Conservation (phyloP, 257 asterid genomes). For the Ilex aquifolium region DNA sequence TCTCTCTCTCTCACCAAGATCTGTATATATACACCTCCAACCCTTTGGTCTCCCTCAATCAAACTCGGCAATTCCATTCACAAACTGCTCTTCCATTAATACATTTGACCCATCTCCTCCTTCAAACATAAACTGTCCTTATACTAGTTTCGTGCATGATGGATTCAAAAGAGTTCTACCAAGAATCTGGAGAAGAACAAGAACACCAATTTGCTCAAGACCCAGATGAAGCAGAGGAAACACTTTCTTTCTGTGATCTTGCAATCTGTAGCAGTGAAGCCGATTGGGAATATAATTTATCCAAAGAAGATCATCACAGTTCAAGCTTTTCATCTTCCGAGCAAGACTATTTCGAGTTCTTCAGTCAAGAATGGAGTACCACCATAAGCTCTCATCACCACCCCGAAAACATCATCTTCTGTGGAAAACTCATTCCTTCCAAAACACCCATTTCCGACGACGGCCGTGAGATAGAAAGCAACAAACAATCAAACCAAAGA, state of each 20-base stretch:
- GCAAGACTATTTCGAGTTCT: constrained; percentile 32
- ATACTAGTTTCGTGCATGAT: no score
- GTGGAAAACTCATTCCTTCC: constrained; percentile 52
- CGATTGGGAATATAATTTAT: constrained; percentile 24
- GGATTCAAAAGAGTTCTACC: no score
- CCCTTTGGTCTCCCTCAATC: no score
- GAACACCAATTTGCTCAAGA: no score
- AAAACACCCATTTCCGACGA: constrained; percentile 17
- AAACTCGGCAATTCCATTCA: no score
- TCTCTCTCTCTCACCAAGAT: no score
- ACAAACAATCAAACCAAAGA: constrained; percentile 4
- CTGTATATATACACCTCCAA: no score
- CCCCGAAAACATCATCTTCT: constrained; percentile 46
- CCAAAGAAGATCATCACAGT: constrained; percentile 33
- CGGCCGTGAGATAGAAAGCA: constrained; percentile 8
- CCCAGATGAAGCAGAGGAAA: constrained; percentile 42
- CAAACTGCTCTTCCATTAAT: no score
- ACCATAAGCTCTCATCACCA: neutral
- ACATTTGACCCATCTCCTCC: no score
- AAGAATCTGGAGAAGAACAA: no score
- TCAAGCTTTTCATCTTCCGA: constrained; percentile 41
- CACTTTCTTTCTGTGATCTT: constrained; percentile 67
- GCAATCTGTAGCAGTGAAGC: constrained; percentile 32
- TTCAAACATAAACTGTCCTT: no score
- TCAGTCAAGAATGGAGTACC: constrained; percentile 19